Evolutionary conservation across 2,329 filamentous ascomycete genomes (phyloP).

Genomic region (Aspergillus texensis): DNA sequence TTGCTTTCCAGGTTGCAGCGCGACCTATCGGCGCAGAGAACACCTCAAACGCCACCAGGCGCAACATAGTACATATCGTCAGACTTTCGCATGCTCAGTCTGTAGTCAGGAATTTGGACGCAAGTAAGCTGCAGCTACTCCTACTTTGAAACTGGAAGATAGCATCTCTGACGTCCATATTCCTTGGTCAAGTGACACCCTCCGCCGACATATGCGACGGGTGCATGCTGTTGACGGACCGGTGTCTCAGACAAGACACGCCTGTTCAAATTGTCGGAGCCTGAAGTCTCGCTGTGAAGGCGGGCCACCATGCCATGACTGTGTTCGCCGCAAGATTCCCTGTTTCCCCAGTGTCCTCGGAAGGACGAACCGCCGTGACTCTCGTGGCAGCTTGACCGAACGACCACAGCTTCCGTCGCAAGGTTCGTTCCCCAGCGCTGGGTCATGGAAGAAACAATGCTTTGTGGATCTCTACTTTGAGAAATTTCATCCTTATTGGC

Average conservation of each 20-base stretch:
- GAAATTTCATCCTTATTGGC: neutral
- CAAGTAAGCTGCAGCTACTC: slow-evolving; percentile 16
- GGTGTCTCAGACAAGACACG: slow-evolving; percentile 12
- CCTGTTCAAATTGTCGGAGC: slow-evolving; percentile 24
- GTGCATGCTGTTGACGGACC: slow-evolving; percentile 20
- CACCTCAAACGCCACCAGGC: slow-evolving; percentile 27
- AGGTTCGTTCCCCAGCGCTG: neutral
- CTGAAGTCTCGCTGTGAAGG: slow-evolving; percentile 25
- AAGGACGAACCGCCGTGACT: slow-evolving; percentile 4
- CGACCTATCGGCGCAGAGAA: slow-evolving; percentile 28
- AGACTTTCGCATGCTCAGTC: slow-evolving; percentile 16
- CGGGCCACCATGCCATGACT: slow-evolving; percentile 21
- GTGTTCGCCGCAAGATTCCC: slow-evolving; percentile 18
- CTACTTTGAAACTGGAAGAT: neutral
- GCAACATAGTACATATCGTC: slow-evolving; percentile 18
- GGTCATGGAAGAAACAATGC: neutral
- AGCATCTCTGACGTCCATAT: neutral
- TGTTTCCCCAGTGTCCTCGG: slow-evolving; percentile 16
- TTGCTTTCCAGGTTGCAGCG: slow-evolving; percentile 20
- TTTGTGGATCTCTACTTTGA: slow-evolving; percentile 30
- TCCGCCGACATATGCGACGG: slow-evolving; percentile 28
- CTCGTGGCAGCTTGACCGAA: neutral
- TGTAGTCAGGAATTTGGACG: slow-evolving; percentile 22
- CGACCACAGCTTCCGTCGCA: neutral
- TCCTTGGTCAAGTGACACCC: slow-evolving; percentile 25